phyloP scores from a whole-genome alignment of 345 rosid species.

The Salix brachista region DNA sequence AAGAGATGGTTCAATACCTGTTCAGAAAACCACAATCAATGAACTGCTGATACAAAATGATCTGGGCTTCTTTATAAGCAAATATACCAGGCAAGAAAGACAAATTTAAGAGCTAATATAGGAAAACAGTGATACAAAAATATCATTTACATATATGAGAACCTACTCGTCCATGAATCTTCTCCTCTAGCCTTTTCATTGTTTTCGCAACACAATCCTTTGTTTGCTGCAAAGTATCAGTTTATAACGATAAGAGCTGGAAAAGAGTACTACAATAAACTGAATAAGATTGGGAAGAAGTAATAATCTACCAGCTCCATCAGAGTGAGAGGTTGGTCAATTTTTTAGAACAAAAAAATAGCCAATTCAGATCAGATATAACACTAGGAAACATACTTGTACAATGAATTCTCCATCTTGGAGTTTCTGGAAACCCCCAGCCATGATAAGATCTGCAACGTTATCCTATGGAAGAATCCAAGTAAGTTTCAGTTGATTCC shows the following conservation, averaged over 20 bases:
- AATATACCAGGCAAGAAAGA: neutral
- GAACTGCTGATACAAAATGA: neutral
- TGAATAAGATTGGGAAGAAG: neutral
- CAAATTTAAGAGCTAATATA: neutral
- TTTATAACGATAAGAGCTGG: neutral
- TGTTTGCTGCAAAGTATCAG: constrained; percentile 44
- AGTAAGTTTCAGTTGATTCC: neutral
- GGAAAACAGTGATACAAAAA: neutral
- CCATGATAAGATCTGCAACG: constrained; percentile 51
- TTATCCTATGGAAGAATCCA: constrained; percentile 43
- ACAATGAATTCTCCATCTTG: constrained; percentile 51
- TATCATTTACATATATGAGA: neutral
- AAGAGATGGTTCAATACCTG: constrained; percentile 55
- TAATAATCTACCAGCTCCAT: neutral
- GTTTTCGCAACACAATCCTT: constrained; percentile 70
- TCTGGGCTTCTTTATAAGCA: neutral
- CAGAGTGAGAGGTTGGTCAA: neutral
- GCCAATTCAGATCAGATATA: neutral
- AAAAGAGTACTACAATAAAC: neutral
- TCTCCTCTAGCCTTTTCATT: constrained; percentile 62
- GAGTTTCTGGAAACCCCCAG: constrained; percentile 61
- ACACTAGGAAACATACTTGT: constrained; percentile 42
- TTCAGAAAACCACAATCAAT: constrained; percentile 10
- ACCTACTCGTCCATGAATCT: constrained; percentile 61
- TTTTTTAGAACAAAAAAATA: neutral